These are phyloP conservation scores for Sarocladium brachiariae DNA, from an alignment of 2,329 filamentous ascomycete species.

Conservation along the genomic window DNA sequence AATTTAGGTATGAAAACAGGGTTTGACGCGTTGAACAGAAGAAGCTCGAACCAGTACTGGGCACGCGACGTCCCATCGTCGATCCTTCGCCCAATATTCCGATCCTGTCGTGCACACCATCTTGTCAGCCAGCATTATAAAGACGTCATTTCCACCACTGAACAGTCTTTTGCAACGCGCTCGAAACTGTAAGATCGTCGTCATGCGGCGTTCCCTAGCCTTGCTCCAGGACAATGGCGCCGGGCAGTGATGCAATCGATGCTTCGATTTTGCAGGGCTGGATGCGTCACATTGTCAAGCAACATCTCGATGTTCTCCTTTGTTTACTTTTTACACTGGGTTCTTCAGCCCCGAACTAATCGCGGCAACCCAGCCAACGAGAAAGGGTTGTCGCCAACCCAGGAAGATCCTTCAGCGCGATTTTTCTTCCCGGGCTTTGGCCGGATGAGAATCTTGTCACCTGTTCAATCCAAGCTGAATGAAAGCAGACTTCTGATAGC, in stretches of 20 bases:
- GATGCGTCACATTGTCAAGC: not conserved
- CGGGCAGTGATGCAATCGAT: slow-evolving; percentile 5
- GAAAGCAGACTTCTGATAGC: slow-evolving; percentile 3
- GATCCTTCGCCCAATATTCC: slow-evolving; percentile 20
- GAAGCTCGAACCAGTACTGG: slow-evolving; percentile 5
- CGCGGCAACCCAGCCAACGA: not conserved
- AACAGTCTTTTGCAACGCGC: slow-evolving; percentile 2
- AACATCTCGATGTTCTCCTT: slow-evolving; percentile 8
- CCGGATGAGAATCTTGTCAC: slow-evolving; percentile 2
- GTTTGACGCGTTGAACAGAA: not conserved
- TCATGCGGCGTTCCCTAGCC: slow-evolving; percentile 1
- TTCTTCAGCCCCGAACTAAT: not conserved
- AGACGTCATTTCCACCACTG: slow-evolving; percentile 18
- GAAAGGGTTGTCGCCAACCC: not conserved
- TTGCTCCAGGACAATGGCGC: not conserved
- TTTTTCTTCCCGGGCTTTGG: not conserved
- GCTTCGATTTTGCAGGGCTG: not conserved
- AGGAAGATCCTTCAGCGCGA: not conserved
- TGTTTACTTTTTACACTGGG: not conserved
- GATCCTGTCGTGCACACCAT: slow-evolving; percentile 17
- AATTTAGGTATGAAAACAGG: slow-evolving; percentile 1
- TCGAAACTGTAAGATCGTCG: slow-evolving; percentile 8
- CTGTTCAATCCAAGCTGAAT: slow-evolving; percentile 6
- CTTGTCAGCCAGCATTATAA: slow-evolving; percentile 12
- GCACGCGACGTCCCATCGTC: slow-evolving; percentile 14